Evolutionary conservation across 352 stramenopile species (phyloP).

Genomic region (Globisporangium rhizosaccharum): DNA sequence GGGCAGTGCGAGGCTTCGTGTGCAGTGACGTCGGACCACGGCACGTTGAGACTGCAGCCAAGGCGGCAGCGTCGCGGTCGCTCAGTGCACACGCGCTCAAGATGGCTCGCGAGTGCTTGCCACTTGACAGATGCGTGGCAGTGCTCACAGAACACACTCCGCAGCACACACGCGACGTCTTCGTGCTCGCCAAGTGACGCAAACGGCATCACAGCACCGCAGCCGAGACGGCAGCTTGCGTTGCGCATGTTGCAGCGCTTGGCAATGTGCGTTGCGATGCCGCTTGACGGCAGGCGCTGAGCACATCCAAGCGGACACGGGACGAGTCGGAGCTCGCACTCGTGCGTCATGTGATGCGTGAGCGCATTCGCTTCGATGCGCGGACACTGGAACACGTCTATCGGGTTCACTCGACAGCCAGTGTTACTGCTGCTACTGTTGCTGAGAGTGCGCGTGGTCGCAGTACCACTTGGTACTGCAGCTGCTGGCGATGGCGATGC

Average conservation of each 20-base stretch:
- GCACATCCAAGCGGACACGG: conserved; percentile 60
- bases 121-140: conserved; percentile 33
- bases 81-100: conserved; percentile 28
- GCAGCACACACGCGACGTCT: conserved; percentile 30
- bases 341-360: conserved; percentile 20
- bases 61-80: conserved; percentile 45
- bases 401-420: neutral
- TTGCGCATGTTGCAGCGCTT: conserved; percentile 68
- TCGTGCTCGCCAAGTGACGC: conserved; percentile 46
- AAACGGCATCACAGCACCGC: conserved; percentile 41
- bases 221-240: conserved; percentile 47
- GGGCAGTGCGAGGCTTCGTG: conserved; percentile 46
- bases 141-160: conserved; percentile 45
- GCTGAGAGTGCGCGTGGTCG: no score
- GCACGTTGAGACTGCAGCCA: conserved; percentile 28
- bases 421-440: no score
- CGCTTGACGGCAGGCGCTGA: conserved; percentile 39
- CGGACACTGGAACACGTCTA: conserved; percentile 20
- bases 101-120: conserved; percentile 26
- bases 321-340: conserved; percentile 48
- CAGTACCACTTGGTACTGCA: neutral
- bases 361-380: conserved; percentile 12
- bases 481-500: neutral
- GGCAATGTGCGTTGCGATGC: conserved; percentile 31
- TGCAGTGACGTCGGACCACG: conserved; percentile 11